phyloP scores from a whole-genome alignment of 1,139 yeast genomes.

The Geotrichum klebahnii region DNA sequence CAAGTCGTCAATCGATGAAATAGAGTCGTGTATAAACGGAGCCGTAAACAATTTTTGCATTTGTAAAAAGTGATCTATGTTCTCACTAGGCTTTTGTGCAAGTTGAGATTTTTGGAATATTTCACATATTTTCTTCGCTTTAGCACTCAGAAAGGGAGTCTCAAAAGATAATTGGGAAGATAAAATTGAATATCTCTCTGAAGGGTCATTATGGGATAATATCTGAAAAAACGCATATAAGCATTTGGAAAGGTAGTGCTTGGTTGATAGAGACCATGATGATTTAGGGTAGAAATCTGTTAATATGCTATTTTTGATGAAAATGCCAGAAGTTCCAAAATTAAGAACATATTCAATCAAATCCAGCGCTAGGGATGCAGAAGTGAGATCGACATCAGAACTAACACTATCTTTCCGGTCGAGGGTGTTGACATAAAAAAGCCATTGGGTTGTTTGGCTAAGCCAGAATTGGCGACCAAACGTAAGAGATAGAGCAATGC shows the following conservation, averaged over 20 bases:
- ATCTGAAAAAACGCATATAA: background rate
- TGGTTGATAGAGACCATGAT: background rate
- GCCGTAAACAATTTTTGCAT: conserved; percentile 4
- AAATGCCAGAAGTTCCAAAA: background rate
- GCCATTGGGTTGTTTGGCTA: conserved; percentile 13
- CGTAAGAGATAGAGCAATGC: conserved; percentile 10
- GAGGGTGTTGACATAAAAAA: background rate
- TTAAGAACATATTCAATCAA: conserved; percentile 7
- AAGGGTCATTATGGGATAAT: background rate
- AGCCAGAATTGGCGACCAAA: conserved; percentile 13
- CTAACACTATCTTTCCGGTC: background rate
- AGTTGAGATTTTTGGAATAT: background rate
- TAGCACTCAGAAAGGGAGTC: conserved; percentile 6
- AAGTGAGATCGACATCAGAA: conserved; percentile 13
- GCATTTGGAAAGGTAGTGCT: background rate
- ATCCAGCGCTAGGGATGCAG: conserved; percentile 20
- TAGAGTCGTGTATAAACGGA: background rate
- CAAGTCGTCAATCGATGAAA: conserved; percentile 5
- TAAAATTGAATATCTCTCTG: background rate
- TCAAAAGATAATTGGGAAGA: background rate
- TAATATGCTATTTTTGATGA: background rate
- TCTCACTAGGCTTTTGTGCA: background rate
- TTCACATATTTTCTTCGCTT: background rate
- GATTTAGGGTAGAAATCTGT: background rate
- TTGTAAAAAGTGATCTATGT: background rate